Percentiles rank a stretch among this genome's conserved stretches.
These are phyloP conservation scores for Cichorium intybus DNA, from an alignment of 140 eudicot species.

Conservation along the genomic window DNA sequence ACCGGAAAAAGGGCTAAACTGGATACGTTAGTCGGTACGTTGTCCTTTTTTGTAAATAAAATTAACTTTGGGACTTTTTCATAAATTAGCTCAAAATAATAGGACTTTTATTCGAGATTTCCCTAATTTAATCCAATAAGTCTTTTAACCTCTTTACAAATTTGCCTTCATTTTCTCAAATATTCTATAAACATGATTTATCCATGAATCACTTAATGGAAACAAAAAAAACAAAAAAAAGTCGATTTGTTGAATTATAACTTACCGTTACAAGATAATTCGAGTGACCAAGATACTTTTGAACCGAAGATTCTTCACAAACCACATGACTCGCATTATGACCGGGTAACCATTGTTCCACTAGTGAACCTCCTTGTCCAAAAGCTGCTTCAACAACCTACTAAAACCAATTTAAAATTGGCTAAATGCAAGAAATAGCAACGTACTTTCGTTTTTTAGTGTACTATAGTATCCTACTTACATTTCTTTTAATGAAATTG, in stretches of 20 bases:
- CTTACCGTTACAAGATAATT: slow-evolving; percentile 85
- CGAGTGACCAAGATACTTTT: slow-evolving; percentile 76
- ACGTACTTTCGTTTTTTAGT: not conserved
- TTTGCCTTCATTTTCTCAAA: not conserved
- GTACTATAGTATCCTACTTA: too few relatives aligned
- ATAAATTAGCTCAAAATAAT: too few relatives aligned
- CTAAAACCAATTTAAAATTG: slow-evolving; percentile 10
- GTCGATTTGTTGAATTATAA: not conserved
- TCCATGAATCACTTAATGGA: not conserved
- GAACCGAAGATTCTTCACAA: slow-evolving; percentile 74
- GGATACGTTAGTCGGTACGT: too few relatives aligned
- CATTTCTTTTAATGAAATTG: not conserved
- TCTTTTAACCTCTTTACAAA: not conserved
- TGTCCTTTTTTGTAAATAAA: too few relatives aligned
- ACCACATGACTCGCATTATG: slow-evolving; percentile 75
- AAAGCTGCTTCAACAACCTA: slow-evolving; percentile 76
- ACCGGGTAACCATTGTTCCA: slow-evolving; percentile 74
- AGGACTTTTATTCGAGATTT: too few relatives aligned
- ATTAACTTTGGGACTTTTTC: too few relatives aligned
- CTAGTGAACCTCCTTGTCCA: slow-evolving; percentile 56
- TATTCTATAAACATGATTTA: not conserved
- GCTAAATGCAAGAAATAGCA: not conserved
- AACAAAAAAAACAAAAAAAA: not conserved
- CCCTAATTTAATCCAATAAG: too few relatives aligned
- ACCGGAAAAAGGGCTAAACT: too few relatives aligned